Conservation (phyloP, 768 basidiomycete species). For the Panaeolus cyanescens region DNA sequence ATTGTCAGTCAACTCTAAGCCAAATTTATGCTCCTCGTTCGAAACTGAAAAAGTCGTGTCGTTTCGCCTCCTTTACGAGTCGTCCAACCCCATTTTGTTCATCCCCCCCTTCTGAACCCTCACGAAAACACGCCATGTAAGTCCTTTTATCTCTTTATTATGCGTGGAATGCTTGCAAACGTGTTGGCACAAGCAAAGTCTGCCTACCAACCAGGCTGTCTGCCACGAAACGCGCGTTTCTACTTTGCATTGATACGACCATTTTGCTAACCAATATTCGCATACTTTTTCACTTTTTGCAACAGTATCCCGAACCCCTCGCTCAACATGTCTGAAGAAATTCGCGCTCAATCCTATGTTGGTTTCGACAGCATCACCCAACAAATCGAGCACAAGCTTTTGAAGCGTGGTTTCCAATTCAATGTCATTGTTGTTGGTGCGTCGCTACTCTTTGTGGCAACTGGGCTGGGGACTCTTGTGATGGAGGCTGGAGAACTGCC, state of each 20-base stretch:
- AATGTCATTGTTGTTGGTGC: conserved; percentile 95
- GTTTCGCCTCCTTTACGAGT: conserved; percentile 4
- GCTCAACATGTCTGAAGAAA: conserved; percentile 56
- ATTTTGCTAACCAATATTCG: neutral
- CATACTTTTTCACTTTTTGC: neutral
- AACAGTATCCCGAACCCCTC: neutral
- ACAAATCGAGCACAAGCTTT: conserved; percentile 98
- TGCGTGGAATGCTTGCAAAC: neutral
- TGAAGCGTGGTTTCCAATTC: conserved; percentile 99
- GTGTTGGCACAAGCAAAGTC: neutral
- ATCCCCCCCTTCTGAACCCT: neutral
- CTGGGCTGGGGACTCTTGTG: neutral
- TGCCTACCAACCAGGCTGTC: neutral
- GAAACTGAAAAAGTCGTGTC: conserved; percentile 11
- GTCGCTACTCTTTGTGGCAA: conserved; percentile 28
- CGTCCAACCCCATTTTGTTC: neutral
- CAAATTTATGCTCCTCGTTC: conserved; percentile 3
- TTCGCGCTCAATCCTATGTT: conserved; percentile 90
- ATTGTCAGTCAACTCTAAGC: conserved; percentile 1
- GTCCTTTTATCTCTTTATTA: neutral
- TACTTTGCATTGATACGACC: neutral
- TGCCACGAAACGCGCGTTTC: neutral
- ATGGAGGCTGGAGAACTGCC: neutral
- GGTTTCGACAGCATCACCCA: conserved; percentile 97
- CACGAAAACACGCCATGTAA: neutral